Percentiles rank a stretch among this genome's conserved stretches.
Conservation (phyloP, 805 yeast genomes). For the Sugiyamaella marilandica region DNA sequence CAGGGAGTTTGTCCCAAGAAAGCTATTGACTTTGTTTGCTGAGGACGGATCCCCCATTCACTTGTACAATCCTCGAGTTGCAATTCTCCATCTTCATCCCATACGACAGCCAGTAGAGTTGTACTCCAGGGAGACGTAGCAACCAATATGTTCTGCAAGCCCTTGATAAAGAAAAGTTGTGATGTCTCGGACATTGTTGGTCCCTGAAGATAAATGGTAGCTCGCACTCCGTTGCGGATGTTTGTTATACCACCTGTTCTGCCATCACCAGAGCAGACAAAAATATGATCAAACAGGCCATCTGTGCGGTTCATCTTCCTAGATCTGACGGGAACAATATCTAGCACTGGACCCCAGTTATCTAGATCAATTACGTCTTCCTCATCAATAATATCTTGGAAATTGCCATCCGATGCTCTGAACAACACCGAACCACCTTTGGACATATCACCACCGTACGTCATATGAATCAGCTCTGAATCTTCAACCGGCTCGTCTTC, state of each 20-base stretch:
- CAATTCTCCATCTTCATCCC: conserved; percentile 9
- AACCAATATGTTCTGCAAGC: conserved; percentile 3
- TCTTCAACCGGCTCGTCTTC: conserved; percentile 8
- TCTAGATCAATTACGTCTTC: conserved; percentile 25
- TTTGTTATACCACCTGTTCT: conserved; percentile 15
- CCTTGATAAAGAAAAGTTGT: conserved; percentile 6
- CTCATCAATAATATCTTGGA: not conserved
- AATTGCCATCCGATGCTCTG: conserved; percentile 22
- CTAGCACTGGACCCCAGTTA: conserved; percentile 48
- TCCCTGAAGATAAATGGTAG: conserved; percentile 12
- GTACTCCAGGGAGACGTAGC: conserved; percentile 12
- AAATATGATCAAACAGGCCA: conserved; percentile 3
- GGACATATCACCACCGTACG: conserved; percentile 41
- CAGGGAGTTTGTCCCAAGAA: conserved; percentile 1
- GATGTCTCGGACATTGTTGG: conserved; percentile 12
- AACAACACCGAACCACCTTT: conserved; percentile 37
- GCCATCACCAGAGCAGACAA: conserved; percentile 17
- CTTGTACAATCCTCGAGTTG: conserved; percentile 7
- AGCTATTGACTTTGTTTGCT: conserved; percentile 8
- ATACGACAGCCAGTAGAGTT: not conserved
- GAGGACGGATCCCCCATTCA: conserved; percentile 10
- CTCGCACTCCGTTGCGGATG: conserved; percentile 13
- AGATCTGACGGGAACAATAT: conserved; percentile 25
- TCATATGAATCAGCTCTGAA: conserved; percentile 18
- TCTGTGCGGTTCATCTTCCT: not conserved